Evolutionary conservation across 306 rosid species (phyloP).

Genomic region (Chamaecrista fasciculata): DNA sequence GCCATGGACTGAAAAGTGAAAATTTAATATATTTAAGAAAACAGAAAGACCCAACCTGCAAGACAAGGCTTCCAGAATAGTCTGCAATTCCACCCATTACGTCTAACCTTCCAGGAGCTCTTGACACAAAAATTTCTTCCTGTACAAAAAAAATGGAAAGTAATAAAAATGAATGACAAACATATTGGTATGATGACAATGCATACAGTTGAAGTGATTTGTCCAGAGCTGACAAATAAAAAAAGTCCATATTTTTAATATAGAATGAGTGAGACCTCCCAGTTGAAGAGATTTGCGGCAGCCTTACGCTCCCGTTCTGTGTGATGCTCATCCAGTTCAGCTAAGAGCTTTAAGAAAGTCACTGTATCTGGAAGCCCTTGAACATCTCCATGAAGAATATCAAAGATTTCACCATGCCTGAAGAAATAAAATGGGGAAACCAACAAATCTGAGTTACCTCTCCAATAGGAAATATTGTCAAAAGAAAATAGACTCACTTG

Average conservation of each 20-base stretch:
- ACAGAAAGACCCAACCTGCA: slow-evolving; percentile 61
- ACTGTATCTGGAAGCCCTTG: slow-evolving; percentile 79
- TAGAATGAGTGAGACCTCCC: slow-evolving; percentile 63
- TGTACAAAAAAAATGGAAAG: slow-evolving; percentile 32
- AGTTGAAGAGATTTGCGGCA: slow-evolving; percentile 84
- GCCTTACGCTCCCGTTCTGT: slow-evolving; percentile 80
- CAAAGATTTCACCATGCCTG: slow-evolving; percentile 65
- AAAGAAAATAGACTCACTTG: slow-evolving; percentile 53
- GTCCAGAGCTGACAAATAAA: background rate
- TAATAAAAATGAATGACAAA: background rate
- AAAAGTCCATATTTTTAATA: slow-evolving; percentile 8
- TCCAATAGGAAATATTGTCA: background rate
- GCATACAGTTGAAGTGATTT: slow-evolving; percentile 10
- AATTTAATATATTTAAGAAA: background rate
- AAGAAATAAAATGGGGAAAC: slow-evolving; percentile 21
- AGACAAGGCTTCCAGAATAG: slow-evolving; percentile 95
- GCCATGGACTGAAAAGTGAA: slow-evolving; percentile 12
- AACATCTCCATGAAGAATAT: slow-evolving; percentile 86
- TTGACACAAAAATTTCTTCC: slow-evolving; percentile 84
- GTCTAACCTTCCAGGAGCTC: slow-evolving; percentile 97
- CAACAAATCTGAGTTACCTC: slow-evolving; percentile 9
- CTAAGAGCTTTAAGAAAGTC: slow-evolving; percentile 66
- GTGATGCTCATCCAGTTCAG: slow-evolving; percentile 67
- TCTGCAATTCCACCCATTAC: slow-evolving; percentile 99
- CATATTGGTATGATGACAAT: background rate